phyloP scores from a whole-genome alignment of 208 protist genomes.

The Spongospora subterranea region DNA sequence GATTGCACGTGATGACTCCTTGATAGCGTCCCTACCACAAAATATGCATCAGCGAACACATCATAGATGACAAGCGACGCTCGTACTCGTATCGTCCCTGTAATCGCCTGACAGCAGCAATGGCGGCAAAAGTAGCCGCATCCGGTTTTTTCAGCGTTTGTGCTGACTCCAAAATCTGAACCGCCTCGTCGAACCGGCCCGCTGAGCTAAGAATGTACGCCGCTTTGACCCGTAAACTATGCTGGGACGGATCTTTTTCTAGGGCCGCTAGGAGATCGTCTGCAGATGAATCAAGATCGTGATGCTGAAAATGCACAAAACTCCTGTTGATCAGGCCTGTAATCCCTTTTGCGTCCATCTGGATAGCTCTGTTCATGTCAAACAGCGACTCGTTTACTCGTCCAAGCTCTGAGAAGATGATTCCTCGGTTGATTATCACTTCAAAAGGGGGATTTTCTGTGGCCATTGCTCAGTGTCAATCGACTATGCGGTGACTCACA shows the following conservation, averaged over 20 bases:
- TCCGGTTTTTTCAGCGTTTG: neutral
- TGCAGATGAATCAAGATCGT: neutral
- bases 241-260: neutral
- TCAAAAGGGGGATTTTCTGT: too few relatives aligned
- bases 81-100: neutral
- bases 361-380: constrained; percentile 21
- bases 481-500: too few relatives aligned
- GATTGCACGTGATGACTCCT: neutral
- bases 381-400: constrained; percentile 9
- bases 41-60: neutral
- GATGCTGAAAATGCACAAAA: neutral
- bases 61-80: neutral
- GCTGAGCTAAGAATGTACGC: neutral
- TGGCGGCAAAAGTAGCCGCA: neutral
- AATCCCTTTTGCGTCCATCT: neutral
- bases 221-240: neutral
- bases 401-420: neutral
- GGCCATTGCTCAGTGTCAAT: too few relatives aligned
- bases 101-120: neutral
- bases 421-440: constrained; percentile 24
- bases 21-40: neutral
- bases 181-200: neutral
- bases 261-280: neutral
- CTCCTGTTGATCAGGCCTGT: neutral
- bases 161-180: neutral